Conservation (phyloP, 1,284 basidiomycete genomes). For the Moniliophthora roreri region DNA sequence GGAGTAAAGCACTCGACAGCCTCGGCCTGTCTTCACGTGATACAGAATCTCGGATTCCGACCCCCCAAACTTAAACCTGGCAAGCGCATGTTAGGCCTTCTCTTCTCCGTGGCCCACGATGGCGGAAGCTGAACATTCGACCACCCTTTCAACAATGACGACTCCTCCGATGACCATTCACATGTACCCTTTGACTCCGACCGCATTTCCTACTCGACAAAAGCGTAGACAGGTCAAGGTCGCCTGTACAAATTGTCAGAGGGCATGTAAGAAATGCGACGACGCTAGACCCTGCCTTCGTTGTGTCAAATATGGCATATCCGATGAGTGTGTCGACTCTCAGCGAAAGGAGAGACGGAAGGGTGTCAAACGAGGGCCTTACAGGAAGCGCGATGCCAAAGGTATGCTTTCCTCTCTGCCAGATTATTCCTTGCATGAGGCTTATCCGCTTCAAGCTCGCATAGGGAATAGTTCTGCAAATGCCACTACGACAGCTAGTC, state of each 20-base stretch:
- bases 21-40: no score
- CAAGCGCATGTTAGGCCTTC: no score
- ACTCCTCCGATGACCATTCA: background rate
- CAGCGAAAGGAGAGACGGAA: slow-evolving; percentile 84
- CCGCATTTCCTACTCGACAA: slow-evolving; percentile 46
- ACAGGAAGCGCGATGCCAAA: slow-evolving; percentile 91
- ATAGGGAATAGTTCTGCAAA: background rate
- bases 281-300: slow-evolving; percentile 83
- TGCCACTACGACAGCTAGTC: no score
- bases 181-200: slow-evolving; percentile 20
- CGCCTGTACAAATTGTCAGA: slow-evolving; percentile 86
- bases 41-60: no score
- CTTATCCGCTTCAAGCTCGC: slow-evolving; percentile 25
- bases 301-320: slow-evolving; percentile 82
- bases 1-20: no score
- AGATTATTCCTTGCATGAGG: slow-evolving; percentile 16
- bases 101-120: no score
- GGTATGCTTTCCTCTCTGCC: slow-evolving; percentile 44
- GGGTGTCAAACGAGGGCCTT: slow-evolving; percentile 85
- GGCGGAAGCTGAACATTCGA: no score
- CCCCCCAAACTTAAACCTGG: no score
- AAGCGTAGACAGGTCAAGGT: slow-evolving; percentile 91
- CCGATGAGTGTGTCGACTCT: slow-evolving; percentile 79
- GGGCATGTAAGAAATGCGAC: slow-evolving; percentile 90
- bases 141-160: no score